Conservation (phyloP, 306 rosid species). For the Argentina anserina region DNA sequence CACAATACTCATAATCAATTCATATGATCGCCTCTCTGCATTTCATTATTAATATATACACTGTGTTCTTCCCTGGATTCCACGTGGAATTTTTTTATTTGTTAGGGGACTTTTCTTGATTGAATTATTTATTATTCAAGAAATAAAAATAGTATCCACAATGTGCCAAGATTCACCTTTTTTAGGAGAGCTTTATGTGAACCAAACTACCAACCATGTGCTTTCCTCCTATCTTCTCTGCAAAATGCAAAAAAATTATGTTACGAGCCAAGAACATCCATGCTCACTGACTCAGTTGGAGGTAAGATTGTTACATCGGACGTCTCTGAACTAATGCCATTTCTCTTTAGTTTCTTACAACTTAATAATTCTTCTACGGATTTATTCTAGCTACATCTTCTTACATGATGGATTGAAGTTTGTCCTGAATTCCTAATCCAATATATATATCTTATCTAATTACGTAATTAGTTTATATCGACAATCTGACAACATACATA, state of each 20-base stretch:
- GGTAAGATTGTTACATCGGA: slow-evolving; percentile 8
- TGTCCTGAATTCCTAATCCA: neutral
- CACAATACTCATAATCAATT: slow-evolving; percentile 9
- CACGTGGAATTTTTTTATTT: slow-evolving; percentile 25
- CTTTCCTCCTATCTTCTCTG: slow-evolving; percentile 5
- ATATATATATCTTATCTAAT: neutral
- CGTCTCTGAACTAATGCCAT: neutral
- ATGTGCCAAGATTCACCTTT: slow-evolving; percentile 46
- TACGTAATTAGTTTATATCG: neutral
- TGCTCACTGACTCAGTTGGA: slow-evolving; percentile 23
- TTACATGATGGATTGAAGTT: neutral
- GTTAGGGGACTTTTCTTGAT: neutral
- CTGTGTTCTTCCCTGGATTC: slow-evolving; percentile 13
- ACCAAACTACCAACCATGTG: slow-evolving; percentile 25
- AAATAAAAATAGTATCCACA: neutral
- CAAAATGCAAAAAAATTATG: neutral
- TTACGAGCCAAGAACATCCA: slow-evolving; percentile 48
- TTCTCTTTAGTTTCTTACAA: neutral
- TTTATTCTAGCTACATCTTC: neutral
- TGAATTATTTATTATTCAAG: neutral
- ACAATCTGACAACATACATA: neutral
- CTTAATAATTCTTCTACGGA: too few species aligned
- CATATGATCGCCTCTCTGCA: neutral
- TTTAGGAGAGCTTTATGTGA: slow-evolving; percentile 20
- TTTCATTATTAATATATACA: neutral